phyloP scores from a whole-genome alignment of 768 basidiomycete genomes.

The Asterophora lycoperdoides region DNA sequence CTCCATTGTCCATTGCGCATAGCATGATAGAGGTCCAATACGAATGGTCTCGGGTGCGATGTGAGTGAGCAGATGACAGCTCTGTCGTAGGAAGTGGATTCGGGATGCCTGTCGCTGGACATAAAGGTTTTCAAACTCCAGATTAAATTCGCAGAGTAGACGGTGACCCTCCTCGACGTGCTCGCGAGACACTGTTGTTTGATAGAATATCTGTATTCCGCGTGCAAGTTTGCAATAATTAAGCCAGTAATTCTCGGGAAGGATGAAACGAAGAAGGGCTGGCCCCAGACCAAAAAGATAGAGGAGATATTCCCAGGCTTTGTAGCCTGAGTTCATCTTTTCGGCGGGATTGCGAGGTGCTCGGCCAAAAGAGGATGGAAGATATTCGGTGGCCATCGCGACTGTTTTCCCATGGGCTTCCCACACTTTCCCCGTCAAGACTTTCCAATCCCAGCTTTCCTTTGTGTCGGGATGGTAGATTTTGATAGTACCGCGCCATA shows the following conservation, averaged over 20 bases:
- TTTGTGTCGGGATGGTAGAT: constrained; percentile 19
- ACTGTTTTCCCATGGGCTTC: too few relatives aligned
- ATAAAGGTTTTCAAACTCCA: constrained; percentile 8
- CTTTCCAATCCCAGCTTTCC: constrained; percentile 3
- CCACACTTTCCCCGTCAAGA: constrained; percentile 8
- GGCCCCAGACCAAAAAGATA: constrained; percentile 27
- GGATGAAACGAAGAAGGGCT: constrained; percentile 22
- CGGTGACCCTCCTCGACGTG: constrained; percentile 3
- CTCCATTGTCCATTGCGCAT: constrained; percentile 16
- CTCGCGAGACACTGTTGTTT: constrained; percentile 12
- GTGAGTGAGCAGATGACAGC: constrained; percentile 9
- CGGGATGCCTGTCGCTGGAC: not conserved
- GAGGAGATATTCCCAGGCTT: too few relatives aligned
- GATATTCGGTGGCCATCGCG: constrained; percentile 3
- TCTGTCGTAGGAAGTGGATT: too few relatives aligned
- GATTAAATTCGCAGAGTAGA: constrained; percentile 1
- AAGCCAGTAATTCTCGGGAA: constrained; percentile 22
- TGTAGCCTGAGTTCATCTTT: too few relatives aligned
- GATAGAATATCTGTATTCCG: constrained; percentile 23
- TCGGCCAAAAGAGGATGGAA: constrained; percentile 22
- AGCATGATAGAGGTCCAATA: not conserved
- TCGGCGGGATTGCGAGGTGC: too few relatives aligned
- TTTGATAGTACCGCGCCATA: constrained; percentile 29
- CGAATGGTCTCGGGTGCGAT: too few relatives aligned
- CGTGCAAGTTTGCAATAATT: too few relatives aligned